phyloP scores from a whole-genome alignment of 1,284 basidiomycete species.

The Taiwanofungus camphoratus region DNA sequence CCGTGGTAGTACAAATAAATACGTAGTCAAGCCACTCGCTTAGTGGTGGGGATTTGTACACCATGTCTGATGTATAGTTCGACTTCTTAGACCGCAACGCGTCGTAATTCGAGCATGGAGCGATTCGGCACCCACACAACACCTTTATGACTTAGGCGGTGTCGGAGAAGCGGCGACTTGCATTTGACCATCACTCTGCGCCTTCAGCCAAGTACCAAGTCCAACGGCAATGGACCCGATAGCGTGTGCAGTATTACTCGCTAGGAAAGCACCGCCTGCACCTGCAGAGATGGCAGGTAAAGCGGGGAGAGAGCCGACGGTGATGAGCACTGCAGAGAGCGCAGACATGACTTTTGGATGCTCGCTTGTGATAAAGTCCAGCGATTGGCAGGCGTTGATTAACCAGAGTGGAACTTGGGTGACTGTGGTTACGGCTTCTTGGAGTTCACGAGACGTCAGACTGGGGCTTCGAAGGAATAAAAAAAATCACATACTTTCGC shows the following conservation, averaged over 20 bases:
- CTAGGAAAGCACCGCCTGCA: constrained; percentile 64
- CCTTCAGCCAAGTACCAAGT: constrained; percentile 45
- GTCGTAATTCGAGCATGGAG: no score
- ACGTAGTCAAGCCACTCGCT: no score
- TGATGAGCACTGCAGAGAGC: constrained; percentile 69
- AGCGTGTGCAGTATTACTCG: constrained; percentile 65
- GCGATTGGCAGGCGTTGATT: constrained; percentile 64
- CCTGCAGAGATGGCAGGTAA: constrained; percentile 61
- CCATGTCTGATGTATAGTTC: no score
- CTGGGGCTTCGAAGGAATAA: background rate
- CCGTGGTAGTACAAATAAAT: no score
- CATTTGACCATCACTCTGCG: constrained; percentile 19
- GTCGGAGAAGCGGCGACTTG: constrained; percentile 5
- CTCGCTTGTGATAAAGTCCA: constrained; percentile 66
- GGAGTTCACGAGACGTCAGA: constrained; percentile 9
- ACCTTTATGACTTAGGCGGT: constrained; percentile 3
- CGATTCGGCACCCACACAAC: no score
- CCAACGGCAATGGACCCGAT: constrained; percentile 72
- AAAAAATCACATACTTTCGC: constrained; percentile 23
- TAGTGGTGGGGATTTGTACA: no score
- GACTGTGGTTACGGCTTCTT: constrained; percentile 42
- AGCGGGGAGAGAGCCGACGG: constrained; percentile 64
- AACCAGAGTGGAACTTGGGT: constrained; percentile 68
- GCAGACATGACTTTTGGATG: constrained; percentile 73
- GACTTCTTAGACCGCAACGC: no score